phyloP scores from a whole-genome alignment of 2,329 filamentous ascomycete species.

The Fusarium poae region DNA sequence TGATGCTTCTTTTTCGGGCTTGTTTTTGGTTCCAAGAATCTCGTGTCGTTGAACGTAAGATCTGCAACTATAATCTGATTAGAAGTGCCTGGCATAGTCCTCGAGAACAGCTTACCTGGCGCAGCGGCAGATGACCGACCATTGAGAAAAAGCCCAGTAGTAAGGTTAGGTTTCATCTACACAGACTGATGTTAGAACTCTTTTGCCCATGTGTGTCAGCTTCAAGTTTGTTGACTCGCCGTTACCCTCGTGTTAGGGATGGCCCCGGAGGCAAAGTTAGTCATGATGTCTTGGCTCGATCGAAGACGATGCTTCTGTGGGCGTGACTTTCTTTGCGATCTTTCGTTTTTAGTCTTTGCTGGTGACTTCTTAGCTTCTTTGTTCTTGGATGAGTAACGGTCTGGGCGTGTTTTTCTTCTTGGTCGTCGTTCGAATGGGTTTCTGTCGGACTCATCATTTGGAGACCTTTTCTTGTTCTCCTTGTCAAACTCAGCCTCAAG shows the following conservation, averaged over 20 bases:
- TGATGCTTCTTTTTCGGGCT: conserved; percentile 27
- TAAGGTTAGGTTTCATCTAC: conserved; percentile 54
- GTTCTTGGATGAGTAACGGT: conserved; percentile 65
- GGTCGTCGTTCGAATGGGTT: conserved; percentile 62
- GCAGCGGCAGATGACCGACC: conserved; percentile 44
- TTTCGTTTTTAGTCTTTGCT: conserved; percentile 25
- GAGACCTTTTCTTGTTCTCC: conserved; percentile 20
- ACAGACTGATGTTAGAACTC: conserved; percentile 4
- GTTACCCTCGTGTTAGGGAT: conserved; percentile 58
- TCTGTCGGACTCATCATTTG: conserved; percentile 2
- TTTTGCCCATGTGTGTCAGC: neutral
- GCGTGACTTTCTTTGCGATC: conserved; percentile 11
- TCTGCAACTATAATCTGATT: conserved; percentile 58
- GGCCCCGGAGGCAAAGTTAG: conserved; percentile 67
- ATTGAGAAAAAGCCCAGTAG: conserved; percentile 53
- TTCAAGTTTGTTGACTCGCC: conserved; percentile 41
- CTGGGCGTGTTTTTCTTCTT: conserved; percentile 67
- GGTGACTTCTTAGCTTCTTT: neutral
- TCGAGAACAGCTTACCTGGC: conserved; percentile 36
- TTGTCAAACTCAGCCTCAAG: conserved; percentile 11
- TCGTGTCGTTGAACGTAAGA: conserved; percentile 66
- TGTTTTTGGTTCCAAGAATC: conserved; percentile 52
- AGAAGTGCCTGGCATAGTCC: neutral
- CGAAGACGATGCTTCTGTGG: conserved; percentile 49
- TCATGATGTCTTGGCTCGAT: conserved; percentile 63